Percentiles rank a stretch among this genome's conserved stretches.
phyloP scores from a whole-genome alignment of 1,284 basidiomycete species.

The Tremellales sp. region DNA sequence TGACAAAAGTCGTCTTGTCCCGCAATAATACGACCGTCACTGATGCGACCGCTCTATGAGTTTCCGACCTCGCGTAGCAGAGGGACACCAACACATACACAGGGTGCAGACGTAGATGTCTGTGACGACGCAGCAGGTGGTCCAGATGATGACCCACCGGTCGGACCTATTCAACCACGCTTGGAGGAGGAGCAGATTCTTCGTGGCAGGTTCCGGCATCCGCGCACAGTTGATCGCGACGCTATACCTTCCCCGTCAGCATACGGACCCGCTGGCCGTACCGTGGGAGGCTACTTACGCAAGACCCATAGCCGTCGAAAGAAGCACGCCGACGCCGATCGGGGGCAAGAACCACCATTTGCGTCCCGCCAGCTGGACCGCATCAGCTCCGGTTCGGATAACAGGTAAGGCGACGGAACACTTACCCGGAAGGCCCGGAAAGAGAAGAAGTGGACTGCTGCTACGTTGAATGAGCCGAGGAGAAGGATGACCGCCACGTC shows the following conservation, averaged over 20 bases:
- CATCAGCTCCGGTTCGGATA: neutral
- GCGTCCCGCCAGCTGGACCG: slow-evolving; percentile 4
- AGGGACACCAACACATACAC: slow-evolving; percentile 11
- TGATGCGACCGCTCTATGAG: too few species aligned
- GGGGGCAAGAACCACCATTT: neutral
- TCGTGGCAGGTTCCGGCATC: too few species aligned
- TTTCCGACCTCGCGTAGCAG: too few species aligned
- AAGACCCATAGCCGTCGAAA: slow-evolving; percentile 9
- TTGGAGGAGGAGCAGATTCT: neutral
- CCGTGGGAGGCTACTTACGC: slow-evolving; percentile 12
- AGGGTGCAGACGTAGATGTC: slow-evolving; percentile 8
- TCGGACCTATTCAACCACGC: slow-evolving; percentile 6
- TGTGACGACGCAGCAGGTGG: slow-evolving; percentile 5
- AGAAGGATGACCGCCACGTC: slow-evolving; percentile 12
- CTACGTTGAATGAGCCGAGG: slow-evolving; percentile 8
- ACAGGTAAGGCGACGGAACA: neutral
- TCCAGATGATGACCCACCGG: slow-evolving; percentile 11
- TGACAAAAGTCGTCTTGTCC: too few species aligned
- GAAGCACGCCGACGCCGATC: slow-evolving; percentile 2
- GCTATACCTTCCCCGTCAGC: too few species aligned
- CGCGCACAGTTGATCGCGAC: too few species aligned
- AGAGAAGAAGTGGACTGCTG: slow-evolving; percentile 6
- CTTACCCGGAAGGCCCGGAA: slow-evolving; percentile 10
- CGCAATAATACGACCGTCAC: too few species aligned
- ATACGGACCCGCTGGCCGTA: too few species aligned